Evolutionary conservation across 306 rosid genomes (phyloP), one percentile per base, ranked within the genome.

Genomic region (Morella rubra): DNA sequence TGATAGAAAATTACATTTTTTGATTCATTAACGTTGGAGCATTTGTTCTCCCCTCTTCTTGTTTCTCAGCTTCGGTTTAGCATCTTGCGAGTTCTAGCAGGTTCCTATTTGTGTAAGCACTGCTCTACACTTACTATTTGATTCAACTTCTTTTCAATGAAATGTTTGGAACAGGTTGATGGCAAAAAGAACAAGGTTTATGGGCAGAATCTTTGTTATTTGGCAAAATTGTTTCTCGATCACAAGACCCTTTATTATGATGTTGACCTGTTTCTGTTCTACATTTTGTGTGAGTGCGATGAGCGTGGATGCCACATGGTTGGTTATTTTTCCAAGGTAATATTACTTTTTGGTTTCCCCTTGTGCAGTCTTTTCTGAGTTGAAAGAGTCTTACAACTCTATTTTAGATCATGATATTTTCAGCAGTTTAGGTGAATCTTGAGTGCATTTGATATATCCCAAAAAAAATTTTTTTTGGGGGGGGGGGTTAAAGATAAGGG

Each of bases 281-380:
- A 96, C 80, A 87, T 96, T 77, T 80, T 92, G 74, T 96, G 99
- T 73, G 97, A 96, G 83, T 96, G 99, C 65, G 99, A 96, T 86
- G 99, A 96, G 81, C 89, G 98, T 73, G 99, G 99, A 75, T 96
- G 99, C 83, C 99, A 96, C 86, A 93, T 96, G 99, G 99, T 96
- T 78, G 99, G 99, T 80, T 96, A 96, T 85, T 96, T 96, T 79
- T 92, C 99, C 50, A 96, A 96, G 98, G 99, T 90, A 89, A 80
- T 46, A 16, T 45, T 22, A 67, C 19, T 79, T 13, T 56, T 69
- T 49, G 16, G 49, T 13, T 58, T 69, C 46, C 71, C 71, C 4
- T 44, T 24, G 8, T 32, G 37, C 37, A 32, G 37, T 32, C 37
- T 32, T 32, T 32, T 32, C 37, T 32, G 37, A 32, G 37, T 32